Evolutionary conservation across 2,329 filamentous ascomycete species (phyloP).

Genomic region (Orbilia oligospora): DNA sequence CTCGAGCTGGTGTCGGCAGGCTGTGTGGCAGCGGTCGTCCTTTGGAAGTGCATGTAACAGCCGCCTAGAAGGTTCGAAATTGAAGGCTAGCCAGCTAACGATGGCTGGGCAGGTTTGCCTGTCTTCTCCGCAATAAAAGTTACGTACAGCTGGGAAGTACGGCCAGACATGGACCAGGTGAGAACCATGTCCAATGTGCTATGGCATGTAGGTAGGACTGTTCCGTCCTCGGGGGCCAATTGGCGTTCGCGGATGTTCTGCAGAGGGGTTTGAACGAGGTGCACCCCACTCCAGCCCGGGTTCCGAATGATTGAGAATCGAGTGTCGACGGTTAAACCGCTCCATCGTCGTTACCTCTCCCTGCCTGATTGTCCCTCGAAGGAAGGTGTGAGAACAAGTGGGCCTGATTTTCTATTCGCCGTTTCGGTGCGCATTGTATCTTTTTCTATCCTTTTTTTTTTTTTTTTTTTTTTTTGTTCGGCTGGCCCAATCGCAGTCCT

Average conservation of each 20-base stretch:
- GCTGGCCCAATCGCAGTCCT: conserved; percentile 22
- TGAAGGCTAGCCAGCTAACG: conserved; percentile 5
- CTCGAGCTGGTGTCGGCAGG: conserved; percentile 27
- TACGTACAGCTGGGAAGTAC: conserved; percentile 35
- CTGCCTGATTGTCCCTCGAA: conserved; percentile 48
- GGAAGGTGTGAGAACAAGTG: conserved; percentile 49
- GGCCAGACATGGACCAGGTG: conserved; percentile 31
- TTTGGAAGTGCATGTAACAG: conserved; percentile 16
- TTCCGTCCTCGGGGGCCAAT: conserved; percentile 42
- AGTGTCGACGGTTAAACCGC: conserved; percentile 18
- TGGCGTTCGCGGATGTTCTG: conserved; percentile 47
- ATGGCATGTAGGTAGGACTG: conserved; percentile 1
- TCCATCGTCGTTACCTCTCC: conserved; percentile 9
- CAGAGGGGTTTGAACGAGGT: conserved; percentile 12
- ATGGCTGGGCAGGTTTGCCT: conserved; percentile 23
- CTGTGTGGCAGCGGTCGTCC: conserved; percentile 22
- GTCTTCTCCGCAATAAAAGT: conserved; percentile 27
- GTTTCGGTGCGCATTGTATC: conserved; percentile 25
- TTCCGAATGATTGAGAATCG: conserved; percentile 37
- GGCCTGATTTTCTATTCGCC: conserved; percentile 57
- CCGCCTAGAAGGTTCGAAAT: conserved; percentile 34
- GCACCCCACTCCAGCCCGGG: conserved; percentile 54
- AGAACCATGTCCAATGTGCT: neutral
- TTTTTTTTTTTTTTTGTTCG: conserved; percentile 2
- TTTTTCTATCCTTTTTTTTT: neutral